phyloP scores from a whole-genome alignment of 2,329 filamentous ascomycete species.

The Ophiosphaerella narmari region DNA sequence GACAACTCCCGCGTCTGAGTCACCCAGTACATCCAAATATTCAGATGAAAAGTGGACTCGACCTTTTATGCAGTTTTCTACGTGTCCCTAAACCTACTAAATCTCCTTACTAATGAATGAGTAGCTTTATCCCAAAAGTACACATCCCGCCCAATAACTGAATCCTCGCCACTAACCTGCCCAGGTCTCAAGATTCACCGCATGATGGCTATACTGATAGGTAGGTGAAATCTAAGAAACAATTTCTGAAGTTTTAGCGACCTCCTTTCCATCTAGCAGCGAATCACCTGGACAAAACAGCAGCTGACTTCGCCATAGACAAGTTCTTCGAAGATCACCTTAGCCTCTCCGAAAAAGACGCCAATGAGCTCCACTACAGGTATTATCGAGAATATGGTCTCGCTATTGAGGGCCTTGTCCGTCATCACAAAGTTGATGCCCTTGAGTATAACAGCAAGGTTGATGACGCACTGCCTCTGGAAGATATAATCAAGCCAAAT shows the following conservation, averaged over 20 bases:
- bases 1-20: no score
- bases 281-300: neutral
- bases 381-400: constrained; percentile 97
- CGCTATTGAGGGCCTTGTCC: constrained; percentile 92
- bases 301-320: constrained; percentile 46
- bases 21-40: neutral
- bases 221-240: constrained; percentile 22
- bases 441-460: constrained; percentile 94
- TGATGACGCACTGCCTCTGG: constrained; percentile 89
- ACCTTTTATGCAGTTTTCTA: neutral
- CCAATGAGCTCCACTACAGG: constrained; percentile 81
- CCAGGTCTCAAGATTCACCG: constrained; percentile 78
- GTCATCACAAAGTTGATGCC: constrained; percentile 93
- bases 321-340: constrained; percentile 71
- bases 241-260: no score
- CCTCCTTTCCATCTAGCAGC: no score
- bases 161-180: constrained; percentile 38
- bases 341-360: constrained; percentile 73
- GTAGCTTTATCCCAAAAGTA: constrained; percentile 83
- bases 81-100: neutral
- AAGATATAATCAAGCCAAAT: constrained; percentile 80
- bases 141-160: constrained; percentile 29
- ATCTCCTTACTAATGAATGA: constrained; percentile 6
- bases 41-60: neutral
- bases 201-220: constrained; percentile 83